Conservation (phyloP, 2,329 filamentous ascomycete genomes). For the Aureobasidium lini region DNA sequence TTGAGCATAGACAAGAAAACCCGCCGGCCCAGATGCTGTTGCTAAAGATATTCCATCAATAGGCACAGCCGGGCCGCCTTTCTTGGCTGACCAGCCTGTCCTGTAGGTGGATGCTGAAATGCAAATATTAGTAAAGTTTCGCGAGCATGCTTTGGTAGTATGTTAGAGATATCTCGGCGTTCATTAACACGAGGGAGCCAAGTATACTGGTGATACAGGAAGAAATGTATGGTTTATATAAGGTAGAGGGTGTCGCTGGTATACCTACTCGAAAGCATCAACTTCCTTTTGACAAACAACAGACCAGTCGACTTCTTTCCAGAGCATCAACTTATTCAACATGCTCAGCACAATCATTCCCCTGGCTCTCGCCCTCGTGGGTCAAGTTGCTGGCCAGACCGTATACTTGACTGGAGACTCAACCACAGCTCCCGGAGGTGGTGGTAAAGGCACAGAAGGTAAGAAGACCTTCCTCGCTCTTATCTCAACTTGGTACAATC, state of each 20-base stretch:
- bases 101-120: background rate
- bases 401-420: conserved; percentile 55
- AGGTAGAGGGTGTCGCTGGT: background rate
- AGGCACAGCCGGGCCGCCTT: background rate
- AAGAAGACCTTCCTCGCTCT: conserved; percentile 10
- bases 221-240: background rate
- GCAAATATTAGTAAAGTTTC: background rate
- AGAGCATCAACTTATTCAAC: background rate
- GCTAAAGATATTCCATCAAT: background rate
- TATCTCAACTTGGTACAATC: background rate
- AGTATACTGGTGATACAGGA: background rate
- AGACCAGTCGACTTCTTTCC: background rate
- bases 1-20: background rate
- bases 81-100: background rate
- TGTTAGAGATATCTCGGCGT: background rate
- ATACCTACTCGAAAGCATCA: background rate
- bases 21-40: background rate
- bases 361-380: background rate
- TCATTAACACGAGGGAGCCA: background rate
- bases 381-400: conserved; percentile 25
- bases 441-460: conserved; percentile 37
- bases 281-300: background rate
- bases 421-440: conserved; percentile 49
- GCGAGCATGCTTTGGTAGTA: background rate
- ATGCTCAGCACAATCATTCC: background rate